Evolutionary conservation across 192 early-diverging fungal genomes (phyloP), one percentile per base, ranked within the genome.

Genomic region (Coemansia sp.): DNA sequence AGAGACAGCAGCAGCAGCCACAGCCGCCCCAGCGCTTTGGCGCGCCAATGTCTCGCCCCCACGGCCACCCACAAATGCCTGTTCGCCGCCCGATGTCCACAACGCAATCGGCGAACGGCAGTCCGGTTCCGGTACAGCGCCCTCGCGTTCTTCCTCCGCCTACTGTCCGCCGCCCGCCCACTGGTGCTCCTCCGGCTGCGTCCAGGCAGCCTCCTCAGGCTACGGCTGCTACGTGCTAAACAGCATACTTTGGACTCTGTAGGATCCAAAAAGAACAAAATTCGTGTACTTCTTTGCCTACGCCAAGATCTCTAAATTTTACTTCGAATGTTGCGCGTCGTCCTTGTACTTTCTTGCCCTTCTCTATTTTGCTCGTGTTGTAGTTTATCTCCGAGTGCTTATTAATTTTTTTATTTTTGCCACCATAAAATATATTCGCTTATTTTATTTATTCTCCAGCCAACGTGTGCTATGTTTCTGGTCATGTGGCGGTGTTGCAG

Each of bases 181-280:
- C 51, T 6, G 26, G 20, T 17, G 21, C 51, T 15, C n/a, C 58
- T 14, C 9, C 46, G 15, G 26, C 60, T 14, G 52, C 25, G 0
- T 25, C 52, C 52, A 54, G 18, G 51, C 61, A 63, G 38, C 61
- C 28, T n/a, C 60, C 31, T 17, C 58, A 60, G 21, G 44, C 58
- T 14, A 20, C 60, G 9, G 37, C 61, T 7, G 61, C 66, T 34
- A 61, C 66, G 5, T 67, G 66, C 59, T 67, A 50, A 59, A 21
- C 34, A 36, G 40, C 40, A 12, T n/a, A 15, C 9, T 44, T 44
- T 44, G 40, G 40, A 44, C 15, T n/a, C 40, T n/a, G 11, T 44
- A n/a, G 11, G 40, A 44, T 44, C 14, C 40, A 44, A 44, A 40
- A 44, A 44, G 15, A 44, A 15, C 15, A 44, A 12, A 12, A 44